A percentile compares a stretch with the other conserved stretches of the same genome.
Evolutionary conservation across 2,329 filamentous ascomycete genomes (phyloP).

Genomic region (Fusarium anguioides): DNA sequence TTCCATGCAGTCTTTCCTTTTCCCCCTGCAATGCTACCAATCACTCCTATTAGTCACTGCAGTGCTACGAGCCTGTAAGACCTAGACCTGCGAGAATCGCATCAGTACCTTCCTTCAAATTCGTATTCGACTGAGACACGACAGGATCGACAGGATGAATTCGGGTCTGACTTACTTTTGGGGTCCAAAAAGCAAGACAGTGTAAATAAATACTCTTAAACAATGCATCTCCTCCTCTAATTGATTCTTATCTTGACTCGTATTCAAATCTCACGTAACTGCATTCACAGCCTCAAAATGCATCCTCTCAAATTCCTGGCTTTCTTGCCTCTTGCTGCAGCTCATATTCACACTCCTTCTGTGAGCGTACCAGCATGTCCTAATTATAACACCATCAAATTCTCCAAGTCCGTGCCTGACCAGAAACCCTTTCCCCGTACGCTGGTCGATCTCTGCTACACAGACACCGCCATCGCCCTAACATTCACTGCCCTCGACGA

Average conservation of each 20-base stretch:
- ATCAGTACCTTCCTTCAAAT: not conserved
- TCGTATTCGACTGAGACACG: not conserved
- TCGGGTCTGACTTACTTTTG: not conserved
- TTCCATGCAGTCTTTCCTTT: slow-evolving; percentile 31
- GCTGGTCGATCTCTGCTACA: slow-evolving; percentile 60
- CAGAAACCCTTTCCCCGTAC: slow-evolving; percentile 56
- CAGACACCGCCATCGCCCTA: slow-evolving; percentile 52
- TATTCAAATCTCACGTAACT: no score
- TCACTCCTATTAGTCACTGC: not conserved
- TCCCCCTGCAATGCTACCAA: slow-evolving; percentile 25
- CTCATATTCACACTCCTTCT: slow-evolving; percentile 34
- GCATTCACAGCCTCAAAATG: slow-evolving; percentile 21
- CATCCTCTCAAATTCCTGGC: not conserved
- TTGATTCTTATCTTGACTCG: not conserved
- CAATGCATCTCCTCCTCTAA: not conserved
- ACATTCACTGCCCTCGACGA: slow-evolving; percentile 60
- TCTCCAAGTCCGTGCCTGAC: slow-evolving; percentile 57
- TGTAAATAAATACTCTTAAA: not conserved
- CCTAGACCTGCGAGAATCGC: not conserved
- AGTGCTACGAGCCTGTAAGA: not conserved
- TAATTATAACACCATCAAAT: slow-evolving; percentile 51
- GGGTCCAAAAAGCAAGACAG: slow-evolving; percentile 1
- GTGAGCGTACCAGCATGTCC: slow-evolving; percentile 56
- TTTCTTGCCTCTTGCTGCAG: slow-evolving; percentile 6
- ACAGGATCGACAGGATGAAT: slow-evolving; percentile 3